These are phyloP conservation scores for Pythium utonaiense DNA, from an alignment of 352 stramenopile species.

Conservation along the genomic window DNA sequence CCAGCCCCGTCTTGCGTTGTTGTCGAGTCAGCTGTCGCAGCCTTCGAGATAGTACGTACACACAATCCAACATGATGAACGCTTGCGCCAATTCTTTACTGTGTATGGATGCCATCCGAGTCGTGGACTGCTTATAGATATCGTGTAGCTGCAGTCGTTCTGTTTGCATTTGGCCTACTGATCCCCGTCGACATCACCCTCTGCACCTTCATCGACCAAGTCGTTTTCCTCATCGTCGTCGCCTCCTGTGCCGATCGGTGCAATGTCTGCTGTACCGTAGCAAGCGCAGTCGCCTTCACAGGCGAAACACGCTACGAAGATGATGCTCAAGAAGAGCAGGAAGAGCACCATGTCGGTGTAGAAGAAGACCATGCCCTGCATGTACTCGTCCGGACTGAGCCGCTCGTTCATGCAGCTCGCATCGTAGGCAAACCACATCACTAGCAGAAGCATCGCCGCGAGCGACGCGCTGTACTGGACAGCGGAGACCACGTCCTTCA, in stretches of 20 bases:
- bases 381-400: slow-evolving; percentile 74
- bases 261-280: slow-evolving; percentile 67
- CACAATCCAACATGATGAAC: not conserved
- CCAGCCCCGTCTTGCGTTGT: no score
- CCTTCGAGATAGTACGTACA: not conserved
- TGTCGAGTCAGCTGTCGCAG: not conserved
- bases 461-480: slow-evolving; percentile 56
- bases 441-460: slow-evolving; percentile 52
- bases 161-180: not conserved
- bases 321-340: slow-evolving; percentile 71
- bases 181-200: not conserved
- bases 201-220: slow-evolving; percentile 27
- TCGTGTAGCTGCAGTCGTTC: no score
- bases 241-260: slow-evolving; percentile 37
- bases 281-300: slow-evolving; percentile 74
- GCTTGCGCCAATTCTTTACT: not conserved
- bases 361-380: slow-evolving; percentile 83
- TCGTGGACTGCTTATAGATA: not conserved
- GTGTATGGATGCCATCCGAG: not conserved
- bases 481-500: slow-evolving; percentile 44
- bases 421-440: slow-evolving; percentile 81
- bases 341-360: slow-evolving; percentile 84
- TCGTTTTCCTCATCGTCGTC: slow-evolving; percentile 26
- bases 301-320: slow-evolving; percentile 73
- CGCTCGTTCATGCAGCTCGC: slow-evolving; percentile 76